Evolutionary conservation across 805 yeast species (phyloP), one percentile per base, ranked within the genome.

Genomic region (Wickerhamiella kurtzmanii): DNA sequence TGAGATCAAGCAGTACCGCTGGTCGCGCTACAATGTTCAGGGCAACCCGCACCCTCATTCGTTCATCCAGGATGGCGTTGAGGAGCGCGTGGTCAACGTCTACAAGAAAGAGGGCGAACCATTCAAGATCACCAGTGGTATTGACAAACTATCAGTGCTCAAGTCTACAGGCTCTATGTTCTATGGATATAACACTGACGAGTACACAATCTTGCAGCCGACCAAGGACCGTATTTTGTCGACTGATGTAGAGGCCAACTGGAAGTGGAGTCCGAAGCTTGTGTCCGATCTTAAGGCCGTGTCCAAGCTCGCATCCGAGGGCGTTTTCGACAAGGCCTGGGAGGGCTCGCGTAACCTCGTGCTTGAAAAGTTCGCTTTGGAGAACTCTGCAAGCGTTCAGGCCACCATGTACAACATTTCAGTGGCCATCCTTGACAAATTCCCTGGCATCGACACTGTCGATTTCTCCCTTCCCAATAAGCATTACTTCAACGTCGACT

Each of bases 391-490:
- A n/a, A 82, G 94, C 21, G 96, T 88, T 42, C 96, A 88, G 70
- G 95, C 95, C 41, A 88, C 96, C 49, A 89, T 88, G 95, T 88
- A 76, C 72, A 83, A 86, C 73, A 88, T 88, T 92, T 74, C 83
- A 37, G 72, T 77, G 53, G 77, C 75, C 52, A 84, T 88, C 53
- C 73, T 88, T 60, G 70, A 67, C 44, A 60, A 58, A 44, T 80
- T 76, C 47, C 71, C 78, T 2, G 69, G 69, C 50, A 71, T 88
- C 47, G 74, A 69, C 52, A 70, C 71, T 40, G 95, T 87, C 35
- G 65, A 80, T 45, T 87, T 84, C 64, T 68, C 74, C 39, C 75
- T 88, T 60, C 96, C 96, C 60, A 88, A 88, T 74, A 88, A 85
- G 68, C 96, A 88, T 65, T 88, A 82, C 70, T 77, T 88, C 63